Base-by-base conservation (phyloP, 148 eudicot species). In the Chenopodium suecicum region DNA sequence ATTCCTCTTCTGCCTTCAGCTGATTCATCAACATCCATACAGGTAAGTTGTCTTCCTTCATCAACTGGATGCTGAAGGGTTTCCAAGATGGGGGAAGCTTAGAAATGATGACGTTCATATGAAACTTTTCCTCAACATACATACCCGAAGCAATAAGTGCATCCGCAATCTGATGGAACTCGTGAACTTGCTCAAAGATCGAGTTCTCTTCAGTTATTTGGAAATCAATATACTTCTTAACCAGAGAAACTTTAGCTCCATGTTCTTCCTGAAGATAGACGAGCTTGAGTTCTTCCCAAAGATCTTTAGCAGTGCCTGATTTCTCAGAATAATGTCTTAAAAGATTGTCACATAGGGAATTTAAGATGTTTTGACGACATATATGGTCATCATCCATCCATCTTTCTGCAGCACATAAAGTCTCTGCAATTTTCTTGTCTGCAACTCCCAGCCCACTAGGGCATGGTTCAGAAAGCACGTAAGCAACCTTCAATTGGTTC, bases 51-150 rank as follows among this genome's bases (percentile, higher is more conserved):
- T 91, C 91, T 78, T 90, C 93, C 47, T 66, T 89, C 97, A 93
- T 88, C 88, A 93, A 41, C 82, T 84, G 83, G 60, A 76, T 71
- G 10, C 89, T 81, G 54, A 31, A 81, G n/a, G 86, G 92, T 80
- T 89, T 94, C 97, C 98, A 94, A 2, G 98, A 92, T 32, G 89
- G 89, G 0, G 95, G 97, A 71, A 93, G 92, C 89, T 93, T 94
- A 31, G 97, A 91, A 70, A 94, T 78, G 62, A 93, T 91, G 23
- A 82, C 90, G 67, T 89, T 88, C 27, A 89, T 90, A 77, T 93
- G 95, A 69, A 94, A 91, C 75, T 89, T 85, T 81, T 94, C 98
- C 66, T 93, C 95, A 37, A 94, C 83, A 71, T 82, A 76, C 85
- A 88, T 90, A 78, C 98, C 97, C n/a, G 89, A 80, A 16, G 94